Evolutionary conservation across 768 basidiomycete genomes (phyloP).

Genomic region (Phanerochaete sordida): DNA sequence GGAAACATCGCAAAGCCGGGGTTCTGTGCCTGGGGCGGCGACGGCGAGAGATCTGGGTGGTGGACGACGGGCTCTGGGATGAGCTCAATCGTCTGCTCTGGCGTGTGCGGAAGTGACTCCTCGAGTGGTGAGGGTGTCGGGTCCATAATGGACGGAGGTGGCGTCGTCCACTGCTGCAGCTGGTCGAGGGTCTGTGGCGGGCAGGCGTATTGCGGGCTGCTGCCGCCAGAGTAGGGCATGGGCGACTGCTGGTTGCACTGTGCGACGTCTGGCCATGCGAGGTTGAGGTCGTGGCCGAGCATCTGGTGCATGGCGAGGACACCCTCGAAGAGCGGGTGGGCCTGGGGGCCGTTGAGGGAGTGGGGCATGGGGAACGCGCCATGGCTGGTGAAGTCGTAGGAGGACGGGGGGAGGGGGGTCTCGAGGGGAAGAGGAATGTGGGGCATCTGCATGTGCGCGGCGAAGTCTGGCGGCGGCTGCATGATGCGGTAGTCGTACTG

Average conservation of each 20-base stretch:
- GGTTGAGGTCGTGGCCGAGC: constrained; percentile 1
- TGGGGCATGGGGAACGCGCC: constrained; percentile 11
- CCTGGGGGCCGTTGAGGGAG: constrained; percentile 14
- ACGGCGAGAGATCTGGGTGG: neutral
- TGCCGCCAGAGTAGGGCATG: neutral
- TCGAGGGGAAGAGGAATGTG: constrained; percentile 13
- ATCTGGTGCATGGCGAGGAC: constrained; percentile 21
- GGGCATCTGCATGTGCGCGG: constrained; percentile 12
- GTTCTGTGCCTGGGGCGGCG: constrained; percentile 1
- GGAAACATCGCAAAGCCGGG: constrained; percentile 12
- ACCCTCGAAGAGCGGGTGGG: constrained; percentile 19
- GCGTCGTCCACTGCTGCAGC: constrained; percentile 3
- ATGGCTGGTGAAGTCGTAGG: constrained; percentile 15
- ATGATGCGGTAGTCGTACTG: constrained; percentile 10
- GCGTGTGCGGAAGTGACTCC: constrained; percentile 5
- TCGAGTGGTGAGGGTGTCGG: constrained; percentile 7
- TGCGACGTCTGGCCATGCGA: constrained; percentile 7
- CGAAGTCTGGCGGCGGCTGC: constrained; percentile 11
- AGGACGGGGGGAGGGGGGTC: constrained; percentile 13
- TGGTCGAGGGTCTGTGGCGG: neutral
- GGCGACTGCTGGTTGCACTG: constrained; percentile 2
- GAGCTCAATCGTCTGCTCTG: constrained; percentile 5
- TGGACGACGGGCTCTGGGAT: neutral
- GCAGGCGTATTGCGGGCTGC: neutral
- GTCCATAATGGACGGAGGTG: constrained; percentile 1